phyloP scores from a whole-genome alignment of 768 basidiomycete genomes.

The Boletus sensibilis region DNA sequence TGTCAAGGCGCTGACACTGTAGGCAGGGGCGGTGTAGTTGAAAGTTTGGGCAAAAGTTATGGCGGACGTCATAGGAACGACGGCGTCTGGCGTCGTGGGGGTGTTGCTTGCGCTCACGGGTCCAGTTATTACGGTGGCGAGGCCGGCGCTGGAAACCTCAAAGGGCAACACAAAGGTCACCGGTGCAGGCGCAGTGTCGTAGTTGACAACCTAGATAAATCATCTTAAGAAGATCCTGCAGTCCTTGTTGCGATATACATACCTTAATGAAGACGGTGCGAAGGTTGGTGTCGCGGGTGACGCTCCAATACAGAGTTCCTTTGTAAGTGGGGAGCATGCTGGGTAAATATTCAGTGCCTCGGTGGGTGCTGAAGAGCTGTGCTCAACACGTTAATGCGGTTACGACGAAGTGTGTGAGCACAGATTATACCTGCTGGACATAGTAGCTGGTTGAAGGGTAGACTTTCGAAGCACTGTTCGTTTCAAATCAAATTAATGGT shows the following conservation, averaged over 20 bases:
- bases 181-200: conserved; percentile 37
- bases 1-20: conserved; percentile 40
- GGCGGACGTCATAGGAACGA: conserved; percentile 45
- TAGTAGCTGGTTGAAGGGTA: conserved; percentile 64
- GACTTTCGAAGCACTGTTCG: conserved; percentile 47
- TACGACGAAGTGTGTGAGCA: not conserved
- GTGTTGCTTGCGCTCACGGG: conserved; percentile 52
- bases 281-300: conserved; percentile 34
- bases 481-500: not conserved
- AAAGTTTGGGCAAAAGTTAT: conserved; percentile 52
- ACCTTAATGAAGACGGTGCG: conserved; percentile 58
- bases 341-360: conserved; percentile 62
- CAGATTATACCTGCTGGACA: conserved; percentile 49
- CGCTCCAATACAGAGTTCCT: conserved; percentile 63
- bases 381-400: not conserved
- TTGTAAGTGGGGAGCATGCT: conserved; percentile 51
- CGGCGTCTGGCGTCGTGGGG: conserved; percentile 45
- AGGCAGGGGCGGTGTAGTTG: conserved; percentile 52
- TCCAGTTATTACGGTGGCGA: conserved; percentile 51
- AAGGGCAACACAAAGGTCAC: conserved; percentile 59
- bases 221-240: not conserved
- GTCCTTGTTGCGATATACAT: not conserved
- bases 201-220: conserved; percentile 50
- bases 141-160: conserved; percentile 43
- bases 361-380: conserved; percentile 62